These are phyloP conservation scores for Triangularia setosa DNA, from an alignment of 2,329 filamentous ascomycete species.

Conservation along the genomic window DNA sequence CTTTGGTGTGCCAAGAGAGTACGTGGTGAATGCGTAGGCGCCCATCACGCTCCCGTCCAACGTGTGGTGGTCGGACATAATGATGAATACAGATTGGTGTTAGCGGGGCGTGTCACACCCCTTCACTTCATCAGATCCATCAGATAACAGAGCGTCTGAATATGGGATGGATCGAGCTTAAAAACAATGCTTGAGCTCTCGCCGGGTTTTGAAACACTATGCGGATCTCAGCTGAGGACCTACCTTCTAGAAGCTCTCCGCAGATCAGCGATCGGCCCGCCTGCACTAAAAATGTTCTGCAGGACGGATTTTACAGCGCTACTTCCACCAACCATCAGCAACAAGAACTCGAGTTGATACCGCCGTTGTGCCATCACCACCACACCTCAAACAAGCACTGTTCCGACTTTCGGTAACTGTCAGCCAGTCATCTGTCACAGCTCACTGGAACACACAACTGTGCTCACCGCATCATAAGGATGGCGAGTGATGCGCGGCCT, in stretches of 20 bases:
- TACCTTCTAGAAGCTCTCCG: neutral
- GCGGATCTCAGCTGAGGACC: neutral
- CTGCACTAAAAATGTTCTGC: neutral
- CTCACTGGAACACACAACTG: neutral
- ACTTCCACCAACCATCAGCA: neutral
- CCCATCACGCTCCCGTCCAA: neutral
- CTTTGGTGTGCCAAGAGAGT: neutral
- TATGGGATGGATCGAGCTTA: neutral
- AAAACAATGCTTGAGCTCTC: neutral
- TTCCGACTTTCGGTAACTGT: neutral
- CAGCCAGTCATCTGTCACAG: neutral
- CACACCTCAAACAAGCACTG: neutral
- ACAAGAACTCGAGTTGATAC: neutral
- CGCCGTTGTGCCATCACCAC: neutral
- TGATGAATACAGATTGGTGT: neutral
- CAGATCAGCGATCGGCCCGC: neutral
- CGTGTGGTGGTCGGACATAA: neutral
- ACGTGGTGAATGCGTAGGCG: neutral
- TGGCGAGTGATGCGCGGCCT: constrained; percentile 27
- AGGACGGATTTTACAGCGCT: neutral
- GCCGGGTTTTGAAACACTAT: neutral
- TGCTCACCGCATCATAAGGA: constrained; percentile 8
- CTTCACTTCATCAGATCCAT: neutral
- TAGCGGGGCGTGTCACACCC: neutral
- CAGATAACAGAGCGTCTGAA: neutral